phyloP scores from a whole-genome alignment of 306 rosid genomes.

The Dalbergia cochinchinensis region DNA sequence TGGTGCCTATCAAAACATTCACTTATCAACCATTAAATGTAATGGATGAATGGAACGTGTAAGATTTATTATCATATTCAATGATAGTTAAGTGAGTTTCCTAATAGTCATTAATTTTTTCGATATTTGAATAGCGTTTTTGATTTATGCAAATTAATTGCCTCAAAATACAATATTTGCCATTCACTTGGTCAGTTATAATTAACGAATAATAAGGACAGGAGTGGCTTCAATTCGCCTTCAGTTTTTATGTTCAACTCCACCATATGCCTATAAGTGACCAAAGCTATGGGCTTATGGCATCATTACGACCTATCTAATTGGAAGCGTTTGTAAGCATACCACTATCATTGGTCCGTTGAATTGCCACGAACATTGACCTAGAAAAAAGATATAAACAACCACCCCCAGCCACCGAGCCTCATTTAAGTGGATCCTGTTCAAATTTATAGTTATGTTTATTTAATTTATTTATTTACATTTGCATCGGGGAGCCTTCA shows the following conservation, averaged over 20 bases:
- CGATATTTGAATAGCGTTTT: too few species aligned
- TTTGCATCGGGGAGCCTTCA: neutral
- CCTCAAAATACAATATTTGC: slow-evolving; percentile 11
- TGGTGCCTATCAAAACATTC: too few species aligned
- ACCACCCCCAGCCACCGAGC: neutral
- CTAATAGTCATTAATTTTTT: too few species aligned
- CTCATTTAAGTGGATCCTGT: neutral
- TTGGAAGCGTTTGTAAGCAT: neutral
- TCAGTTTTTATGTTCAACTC: slow-evolving; percentile 20
- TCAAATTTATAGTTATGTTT: neutral
- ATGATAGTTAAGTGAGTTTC: too few species aligned
- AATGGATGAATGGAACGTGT: too few species aligned
- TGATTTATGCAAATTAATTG: slow-evolving; percentile 15
- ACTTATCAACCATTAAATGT: too few species aligned
- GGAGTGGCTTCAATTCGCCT: slow-evolving; percentile 17
- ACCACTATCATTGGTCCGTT: slow-evolving; percentile 25
- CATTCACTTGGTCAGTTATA: slow-evolving; percentile 21
- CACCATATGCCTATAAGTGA: slow-evolving; percentile 27
- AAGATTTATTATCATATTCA: too few species aligned
- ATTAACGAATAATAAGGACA: neutral
- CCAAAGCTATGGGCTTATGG: neutral
- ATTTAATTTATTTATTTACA: too few species aligned
- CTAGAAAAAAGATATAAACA: neutral
- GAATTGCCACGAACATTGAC: neutral
- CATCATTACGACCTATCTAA: slow-evolving; percentile 15